Evolutionary conservation across 148 eudicot species (phyloP).

Genomic region (Silene uniflora): DNA sequence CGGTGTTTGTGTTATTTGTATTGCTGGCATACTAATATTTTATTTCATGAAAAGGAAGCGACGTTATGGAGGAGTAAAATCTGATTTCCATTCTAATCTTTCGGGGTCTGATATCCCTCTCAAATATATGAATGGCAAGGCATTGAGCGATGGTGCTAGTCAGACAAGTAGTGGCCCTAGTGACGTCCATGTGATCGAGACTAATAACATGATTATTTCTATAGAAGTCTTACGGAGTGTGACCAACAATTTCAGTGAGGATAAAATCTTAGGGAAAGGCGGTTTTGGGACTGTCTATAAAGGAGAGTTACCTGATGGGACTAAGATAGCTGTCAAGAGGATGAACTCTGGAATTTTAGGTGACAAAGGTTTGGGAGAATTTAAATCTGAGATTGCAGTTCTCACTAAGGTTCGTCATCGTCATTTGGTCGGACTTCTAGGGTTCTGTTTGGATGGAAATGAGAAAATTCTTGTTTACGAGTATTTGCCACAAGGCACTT

Average conservation of each 20-base stretch:
- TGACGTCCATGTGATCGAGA: conserved; percentile 57
- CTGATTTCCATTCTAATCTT: conserved; percentile 56
- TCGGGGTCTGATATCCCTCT: conserved; percentile 65
- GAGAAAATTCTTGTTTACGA: conserved; percentile 76
- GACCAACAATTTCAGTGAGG: conserved; percentile 63
- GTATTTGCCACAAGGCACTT: conserved; percentile 73
- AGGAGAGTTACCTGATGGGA: conserved; percentile 66
- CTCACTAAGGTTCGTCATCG: conserved; percentile 70
- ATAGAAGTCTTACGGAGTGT: conserved; percentile 55
- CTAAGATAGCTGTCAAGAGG: conserved; percentile 74
- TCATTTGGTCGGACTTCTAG: conserved; percentile 62
- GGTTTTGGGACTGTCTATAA: conserved; percentile 84
- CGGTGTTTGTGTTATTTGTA: conserved; percentile 32
- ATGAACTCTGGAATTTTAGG: conserved; percentile 64
- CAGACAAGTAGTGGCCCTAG: conserved; percentile 44
- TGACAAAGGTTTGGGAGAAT: conserved; percentile 68
- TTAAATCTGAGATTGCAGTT: conserved; percentile 67
- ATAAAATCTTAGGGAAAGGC: conserved; percentile 60
- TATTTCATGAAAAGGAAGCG: conserved; percentile 47
- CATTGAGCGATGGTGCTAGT: conserved; percentile 38
- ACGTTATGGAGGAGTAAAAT: conserved; percentile 43
- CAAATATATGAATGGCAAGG: conserved; percentile 40
- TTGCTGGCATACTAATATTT: conserved; percentile 43
- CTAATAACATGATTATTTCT: conserved; percentile 49
- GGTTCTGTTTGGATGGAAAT: conserved; percentile 71